phyloP scores from a whole-genome alignment of 2,329 filamentous ascomycete genomes.

The Hypomyces perniciosus region DNA sequence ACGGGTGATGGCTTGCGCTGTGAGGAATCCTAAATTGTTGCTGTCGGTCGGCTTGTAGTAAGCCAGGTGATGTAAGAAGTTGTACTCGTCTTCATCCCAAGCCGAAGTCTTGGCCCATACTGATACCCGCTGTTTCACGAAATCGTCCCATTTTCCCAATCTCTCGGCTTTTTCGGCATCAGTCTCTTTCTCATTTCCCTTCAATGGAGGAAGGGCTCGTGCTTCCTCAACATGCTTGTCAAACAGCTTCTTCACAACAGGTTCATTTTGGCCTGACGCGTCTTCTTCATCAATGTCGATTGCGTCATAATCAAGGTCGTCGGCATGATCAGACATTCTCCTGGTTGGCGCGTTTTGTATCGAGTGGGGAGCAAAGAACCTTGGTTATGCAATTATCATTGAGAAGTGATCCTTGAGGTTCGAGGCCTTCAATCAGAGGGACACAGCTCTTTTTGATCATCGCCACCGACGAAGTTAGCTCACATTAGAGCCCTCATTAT shows the following conservation, averaged over 20 bases:
- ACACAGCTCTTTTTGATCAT: too few relatives aligned
- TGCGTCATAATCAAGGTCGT: too few relatives aligned
- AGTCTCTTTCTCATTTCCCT: neutral
- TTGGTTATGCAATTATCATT: too few relatives aligned
- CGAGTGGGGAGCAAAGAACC: too few relatives aligned
- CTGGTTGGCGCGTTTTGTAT: too few relatives aligned
- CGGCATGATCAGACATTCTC: too few relatives aligned
- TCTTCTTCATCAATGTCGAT: neutral
- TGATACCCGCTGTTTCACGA: neutral
- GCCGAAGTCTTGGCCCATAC: neutral
- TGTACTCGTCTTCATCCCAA: neutral
- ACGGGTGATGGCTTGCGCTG: neutral
- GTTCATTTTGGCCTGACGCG: neutral
- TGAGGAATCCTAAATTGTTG: neutral
- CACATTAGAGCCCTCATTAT: too few relatives aligned
- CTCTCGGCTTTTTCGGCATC: too few relatives aligned
- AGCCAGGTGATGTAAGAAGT: constrained; percentile 1
- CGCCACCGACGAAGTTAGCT: too few relatives aligned
- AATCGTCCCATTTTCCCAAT: neutral
- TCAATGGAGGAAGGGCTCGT: neutral
- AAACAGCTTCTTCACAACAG: neutral
- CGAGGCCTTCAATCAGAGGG: too few relatives aligned
- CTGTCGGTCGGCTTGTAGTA: neutral
- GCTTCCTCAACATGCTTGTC: constrained; percentile 1
- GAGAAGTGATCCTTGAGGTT: too few relatives aligned